Percentiles rank a stretch among this genome's conserved stretches.
phyloP scores from a whole-genome alignment of 176 grass and related monocot species.

The Thalia dealbata region DNA sequence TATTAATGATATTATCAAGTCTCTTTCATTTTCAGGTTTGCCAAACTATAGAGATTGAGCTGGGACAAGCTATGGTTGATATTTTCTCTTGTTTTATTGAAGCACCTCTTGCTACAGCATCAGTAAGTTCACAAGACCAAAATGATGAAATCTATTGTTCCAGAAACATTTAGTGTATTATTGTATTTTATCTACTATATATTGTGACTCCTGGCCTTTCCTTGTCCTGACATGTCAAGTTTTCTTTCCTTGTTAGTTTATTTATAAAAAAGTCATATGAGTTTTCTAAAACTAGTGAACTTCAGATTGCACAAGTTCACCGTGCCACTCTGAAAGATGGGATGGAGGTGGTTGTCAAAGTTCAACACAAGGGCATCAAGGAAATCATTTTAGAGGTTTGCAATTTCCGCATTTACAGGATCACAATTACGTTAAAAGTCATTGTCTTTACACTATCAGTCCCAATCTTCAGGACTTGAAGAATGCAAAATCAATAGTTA shows the following conservation, averaged over 20 bases:
- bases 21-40: conserved; percentile 37
- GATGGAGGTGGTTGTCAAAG: conserved; percentile 90
- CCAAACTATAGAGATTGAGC: conserved; percentile 76
- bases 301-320: conserved; percentile 97
- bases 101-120: conserved; percentile 88
- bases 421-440: conserved; percentile 1
- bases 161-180: neutral
- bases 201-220: neutral
- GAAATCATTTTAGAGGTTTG: conserved; percentile 92
- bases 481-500: conserved; percentile 86
- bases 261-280: conserved; percentile 3
- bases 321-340: conserved; percentile 74
- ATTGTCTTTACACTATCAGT: conserved; percentile 12
- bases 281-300: conserved; percentile 22
- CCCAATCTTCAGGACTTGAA: conserved; percentile 69
- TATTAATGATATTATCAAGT: conserved; percentile 6
- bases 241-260: neutral
- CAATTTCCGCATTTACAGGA: conserved; percentile 18
- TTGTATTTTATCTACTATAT: neutral
- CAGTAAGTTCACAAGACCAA: conserved; percentile 39
- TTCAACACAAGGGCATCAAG: conserved; percentile 91
- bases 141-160: conserved; percentile 4
- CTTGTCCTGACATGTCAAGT: neutral
- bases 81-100: conserved; percentile 75
- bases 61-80: conserved; percentile 60